Percentiles rank a stretch among this genome's conserved stretches.
Evolutionary conservation across 108 stramenopile species (phyloP).

Genomic region (Chaetoceros muelleri): DNA sequence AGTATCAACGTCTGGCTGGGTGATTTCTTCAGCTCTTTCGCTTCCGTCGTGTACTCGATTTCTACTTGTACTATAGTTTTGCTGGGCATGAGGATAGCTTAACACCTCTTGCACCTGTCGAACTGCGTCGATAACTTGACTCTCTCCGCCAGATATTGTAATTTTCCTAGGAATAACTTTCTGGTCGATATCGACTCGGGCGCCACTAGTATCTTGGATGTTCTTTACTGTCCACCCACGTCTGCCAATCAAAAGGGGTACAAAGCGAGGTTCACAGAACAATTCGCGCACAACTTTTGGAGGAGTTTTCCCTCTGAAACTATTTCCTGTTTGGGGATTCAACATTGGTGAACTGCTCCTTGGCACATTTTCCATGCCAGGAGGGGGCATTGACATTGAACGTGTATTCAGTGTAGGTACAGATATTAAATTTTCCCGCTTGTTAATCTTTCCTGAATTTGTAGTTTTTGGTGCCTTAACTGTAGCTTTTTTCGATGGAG

Average conservation of each 20-base stretch:
- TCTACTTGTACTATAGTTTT: background rate
- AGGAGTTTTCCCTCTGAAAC: background rate
- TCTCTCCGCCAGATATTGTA: constrained; percentile 49
- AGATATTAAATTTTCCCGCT: background rate
- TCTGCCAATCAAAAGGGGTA: constrained; percentile 74
- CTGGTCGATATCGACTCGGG: constrained; percentile 79
- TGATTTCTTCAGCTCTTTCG: too few relatives aligned
- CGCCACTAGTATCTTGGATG: constrained; percentile 78
- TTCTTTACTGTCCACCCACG: constrained; percentile 82
- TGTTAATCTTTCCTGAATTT: background rate
- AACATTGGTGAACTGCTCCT: background rate
- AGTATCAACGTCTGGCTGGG: too few relatives aligned
- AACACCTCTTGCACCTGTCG: constrained; percentile 71
- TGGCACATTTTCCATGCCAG: background rate
- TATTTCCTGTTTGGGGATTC: constrained; percentile 4
- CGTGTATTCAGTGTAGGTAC: too few relatives aligned
- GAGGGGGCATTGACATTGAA: background rate
- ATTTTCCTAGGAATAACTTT: constrained; percentile 64
- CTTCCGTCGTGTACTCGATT: background rate
- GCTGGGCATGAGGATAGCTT: constrained; percentile 65
- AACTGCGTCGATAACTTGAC: constrained; percentile 55
- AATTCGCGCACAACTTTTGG: constrained; percentile 14
- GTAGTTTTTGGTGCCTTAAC: background rate
- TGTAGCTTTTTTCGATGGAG: background rate
- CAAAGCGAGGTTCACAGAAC: constrained; percentile 66